Evolutionary conservation across 148 eudicot genomes (phyloP), one percentile per base, ranked within the genome.

Genomic region (Nepenthes mirabilis): DNA sequence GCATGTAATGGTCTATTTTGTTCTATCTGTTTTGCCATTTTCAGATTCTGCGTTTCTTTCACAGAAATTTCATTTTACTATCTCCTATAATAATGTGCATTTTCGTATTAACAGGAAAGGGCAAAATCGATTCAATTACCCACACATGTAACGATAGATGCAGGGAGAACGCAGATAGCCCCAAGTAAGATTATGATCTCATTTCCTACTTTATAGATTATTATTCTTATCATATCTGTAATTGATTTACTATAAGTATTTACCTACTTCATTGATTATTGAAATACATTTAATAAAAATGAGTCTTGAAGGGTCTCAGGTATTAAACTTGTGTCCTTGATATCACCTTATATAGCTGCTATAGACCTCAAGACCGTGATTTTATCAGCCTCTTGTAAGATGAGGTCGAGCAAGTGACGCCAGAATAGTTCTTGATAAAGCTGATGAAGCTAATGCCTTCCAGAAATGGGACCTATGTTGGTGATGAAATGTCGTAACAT

Each of bases 91-190:
- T 49, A 10, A 49, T 10, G 2, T 52, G 3, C 23, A 52, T 13
- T 49, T 65, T 63, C 48, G 63, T 58, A 54, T 52, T 33, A 56
- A 56, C 91, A 93, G 99, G 95, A 74, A 68, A 82, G 80, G 71
- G 99, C 99, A 23, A 86, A 89, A 78, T 82, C 99, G 56, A 64
- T 80, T 7, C 82, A 84, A 57, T 47, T 93, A 71, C 95, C 87
- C 43, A 86, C 96, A 36, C 99, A 89, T 65, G 53, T 86, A 66
- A 80, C 83, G 23, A 68, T 93, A 63, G 99, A 93, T 76, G 99
- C 99, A 48, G 99, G 99, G 65, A 80, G 95, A 79, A 93, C 99
- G 57, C 99, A 93, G 78, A 93, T 93, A 72, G 97, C 99, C 23
- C 97, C 99, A 60, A 88, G 99, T 93, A 66, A 84, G 91, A 65